Conservation (phyloP, 495 filamentous ascomycete genomes). For the Hypoxylon crocopeplum region DNA sequence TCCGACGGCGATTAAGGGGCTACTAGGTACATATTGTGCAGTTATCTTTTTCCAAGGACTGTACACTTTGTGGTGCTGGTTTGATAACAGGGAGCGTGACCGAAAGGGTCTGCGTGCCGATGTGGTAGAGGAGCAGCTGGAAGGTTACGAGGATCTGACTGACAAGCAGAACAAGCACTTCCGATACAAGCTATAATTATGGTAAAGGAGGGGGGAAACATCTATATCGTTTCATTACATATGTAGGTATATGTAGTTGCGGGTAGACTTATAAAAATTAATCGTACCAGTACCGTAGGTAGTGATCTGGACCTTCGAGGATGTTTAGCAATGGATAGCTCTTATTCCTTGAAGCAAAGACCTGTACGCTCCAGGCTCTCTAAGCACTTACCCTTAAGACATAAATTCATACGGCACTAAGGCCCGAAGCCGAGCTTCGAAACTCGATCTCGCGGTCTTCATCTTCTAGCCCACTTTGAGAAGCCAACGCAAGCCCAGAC, state of each 20-base stretch:
- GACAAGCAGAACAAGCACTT: slow-evolving; percentile 46
- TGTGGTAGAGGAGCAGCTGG: slow-evolving; percentile 24
- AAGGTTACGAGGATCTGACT: slow-evolving; percentile 44
- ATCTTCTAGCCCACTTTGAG: no score
- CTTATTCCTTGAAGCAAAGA: no score
- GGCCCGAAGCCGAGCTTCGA: no score
- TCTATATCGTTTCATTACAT: neutral
- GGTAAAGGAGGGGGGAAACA: neutral
- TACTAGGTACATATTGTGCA: slow-evolving; percentile 37
- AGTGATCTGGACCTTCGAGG: no score
- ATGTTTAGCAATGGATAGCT: no score
- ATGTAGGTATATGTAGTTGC: no score
- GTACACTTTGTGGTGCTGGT: slow-evolving; percentile 32
- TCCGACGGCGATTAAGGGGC: slow-evolving; percentile 41
- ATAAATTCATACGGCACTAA: no score
- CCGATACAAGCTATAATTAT: slow-evolving; percentile 32
- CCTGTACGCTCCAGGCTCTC: no score
- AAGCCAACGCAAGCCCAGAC: neutral
- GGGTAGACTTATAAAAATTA: no score
- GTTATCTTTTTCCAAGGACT: slow-evolving; percentile 21
- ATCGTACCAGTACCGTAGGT: no score
- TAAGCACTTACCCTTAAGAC: no score
- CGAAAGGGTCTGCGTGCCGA: slow-evolving; percentile 12
- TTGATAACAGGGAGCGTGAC: slow-evolving; percentile 30
- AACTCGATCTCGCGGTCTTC: no score